Conservation (phyloP, 2,329 filamentous ascomycete genomes). For the Fusarium cyanostomum region DNA sequence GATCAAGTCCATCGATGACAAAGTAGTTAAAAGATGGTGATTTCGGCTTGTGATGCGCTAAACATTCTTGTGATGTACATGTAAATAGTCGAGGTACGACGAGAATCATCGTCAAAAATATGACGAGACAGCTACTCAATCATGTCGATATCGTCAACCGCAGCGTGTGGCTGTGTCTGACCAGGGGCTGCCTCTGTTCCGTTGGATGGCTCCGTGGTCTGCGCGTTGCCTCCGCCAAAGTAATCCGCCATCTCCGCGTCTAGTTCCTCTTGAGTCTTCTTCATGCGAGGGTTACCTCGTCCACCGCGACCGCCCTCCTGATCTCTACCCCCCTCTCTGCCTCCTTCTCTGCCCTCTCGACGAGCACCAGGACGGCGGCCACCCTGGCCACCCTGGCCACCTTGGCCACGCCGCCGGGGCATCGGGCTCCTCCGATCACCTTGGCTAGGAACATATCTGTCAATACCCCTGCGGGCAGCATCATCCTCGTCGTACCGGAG, state of each 20-base stretch:
- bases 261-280: slow-evolving; percentile 90
- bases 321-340: slow-evolving; percentile 45
- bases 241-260: slow-evolving; percentile 99
- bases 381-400: slow-evolving; percentile 49
- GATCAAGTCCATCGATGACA: slow-evolving; percentile 9
- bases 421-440: slow-evolving; percentile 65
- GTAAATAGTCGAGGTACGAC: slow-evolving; percentile 34
- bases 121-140: slow-evolving; percentile 61
- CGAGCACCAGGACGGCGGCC: slow-evolving; percentile 62
- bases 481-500: slow-evolving; percentile 62
- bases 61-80: slow-evolving; percentile 44
- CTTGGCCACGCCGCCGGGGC: slow-evolving; percentile 56
- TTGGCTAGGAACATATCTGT: slow-evolving; percentile 78
- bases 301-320: slow-evolving; percentile 51
- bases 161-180: slow-evolving; percentile 27
- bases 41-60: slow-evolving; percentile 25
- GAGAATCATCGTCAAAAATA: slow-evolving; percentile 12
- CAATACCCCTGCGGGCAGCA: slow-evolving; percentile 73
- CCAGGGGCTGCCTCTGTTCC: slow-evolving; percentile 44
- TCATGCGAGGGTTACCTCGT: slow-evolving; percentile 65
- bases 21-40: slow-evolving; percentile 25
- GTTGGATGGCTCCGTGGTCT: slow-evolving; percentile 46
- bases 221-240: slow-evolving; percentile 65
- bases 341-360: slow-evolving; percentile 50
- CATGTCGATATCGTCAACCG: slow-evolving; percentile 73